Percentiles rank a stretch among this genome's conserved stretches.
Evolutionary conservation across 129 eudicot genomes (phyloP).

Genomic region (Kitagawia praeruptora): DNA sequence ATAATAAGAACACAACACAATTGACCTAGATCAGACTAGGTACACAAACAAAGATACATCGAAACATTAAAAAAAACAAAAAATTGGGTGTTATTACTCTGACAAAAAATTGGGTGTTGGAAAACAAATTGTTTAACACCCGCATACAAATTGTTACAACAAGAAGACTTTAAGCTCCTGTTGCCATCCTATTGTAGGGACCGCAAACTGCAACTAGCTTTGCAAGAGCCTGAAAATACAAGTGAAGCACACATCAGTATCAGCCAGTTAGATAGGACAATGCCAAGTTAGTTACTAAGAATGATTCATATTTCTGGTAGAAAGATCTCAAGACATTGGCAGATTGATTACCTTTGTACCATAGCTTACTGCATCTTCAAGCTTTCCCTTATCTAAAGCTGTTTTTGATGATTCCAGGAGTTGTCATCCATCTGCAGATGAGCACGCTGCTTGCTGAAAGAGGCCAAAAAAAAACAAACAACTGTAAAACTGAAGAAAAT

Average conservation of each 20-base stretch:
- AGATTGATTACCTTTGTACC: too few relatives aligned
- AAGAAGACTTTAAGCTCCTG: conserved; percentile 99
- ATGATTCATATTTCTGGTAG: background rate
- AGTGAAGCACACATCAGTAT: conserved; percentile 16
- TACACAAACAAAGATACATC: too few relatives aligned
- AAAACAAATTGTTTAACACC: too few relatives aligned
- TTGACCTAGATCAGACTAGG: too few relatives aligned
- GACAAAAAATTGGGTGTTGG: too few relatives aligned
- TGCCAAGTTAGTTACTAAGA: background rate
- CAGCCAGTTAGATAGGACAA: background rate
- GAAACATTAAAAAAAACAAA: too few relatives aligned
- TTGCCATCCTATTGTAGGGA: conserved; percentile 97
- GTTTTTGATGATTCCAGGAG: conserved; percentile 98
- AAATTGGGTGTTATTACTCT: too few relatives aligned
- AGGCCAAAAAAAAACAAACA: too few relatives aligned
- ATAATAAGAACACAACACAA: too few relatives aligned
- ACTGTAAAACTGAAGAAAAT: too few relatives aligned
- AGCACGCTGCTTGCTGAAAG: too few relatives aligned
- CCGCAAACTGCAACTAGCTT: conserved; percentile 99
- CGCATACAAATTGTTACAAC: conserved; percentile 25
- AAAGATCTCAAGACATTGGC: background rate
- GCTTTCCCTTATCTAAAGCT: conserved; percentile 97
- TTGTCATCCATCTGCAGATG: too few relatives aligned
- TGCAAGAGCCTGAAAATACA: conserved; percentile 79
- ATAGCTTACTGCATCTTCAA: conserved; percentile 98